phyloP scores from a whole-genome alignment of 2,329 filamentous ascomycete species.

The Lasiodiplodia sp. region DNA sequence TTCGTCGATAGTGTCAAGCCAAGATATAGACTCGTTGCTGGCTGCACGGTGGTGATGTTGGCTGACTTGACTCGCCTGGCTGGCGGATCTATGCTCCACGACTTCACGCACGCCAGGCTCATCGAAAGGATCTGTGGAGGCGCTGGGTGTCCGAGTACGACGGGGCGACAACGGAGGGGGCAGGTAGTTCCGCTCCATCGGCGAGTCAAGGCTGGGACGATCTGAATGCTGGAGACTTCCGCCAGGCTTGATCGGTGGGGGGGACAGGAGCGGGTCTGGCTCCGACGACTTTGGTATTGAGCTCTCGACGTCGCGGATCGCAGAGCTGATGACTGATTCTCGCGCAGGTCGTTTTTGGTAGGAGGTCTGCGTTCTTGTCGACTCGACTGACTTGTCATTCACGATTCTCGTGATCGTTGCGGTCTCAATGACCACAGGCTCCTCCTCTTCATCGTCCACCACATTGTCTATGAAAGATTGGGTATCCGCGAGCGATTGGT shows the following conservation, averaged over 20 bases:
- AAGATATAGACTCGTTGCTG: slow-evolving; percentile 84
- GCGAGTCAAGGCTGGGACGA: slow-evolving; percentile 49
- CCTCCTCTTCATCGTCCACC: slow-evolving; percentile 46
- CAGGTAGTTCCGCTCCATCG: slow-evolving; percentile 67
- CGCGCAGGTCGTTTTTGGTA: slow-evolving; percentile 31
- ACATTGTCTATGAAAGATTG: slow-evolving; percentile 42
- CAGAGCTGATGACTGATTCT: slow-evolving; percentile 50
- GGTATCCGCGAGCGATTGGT: slow-evolving; percentile 56
- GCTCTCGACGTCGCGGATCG: slow-evolving; percentile 51
- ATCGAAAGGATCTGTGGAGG: slow-evolving; percentile 34
- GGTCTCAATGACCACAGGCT: slow-evolving; percentile 58
- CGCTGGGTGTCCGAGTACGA: slow-evolving; percentile 58
- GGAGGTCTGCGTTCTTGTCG: slow-evolving; percentile 22
- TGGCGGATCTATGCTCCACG: slow-evolving; percentile 14
- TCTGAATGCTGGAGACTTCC: slow-evolving; percentile 26
- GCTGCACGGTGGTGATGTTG: slow-evolving; percentile 56
- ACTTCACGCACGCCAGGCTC: slow-evolving; percentile 36
- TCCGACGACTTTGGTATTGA: slow-evolving; percentile 39
- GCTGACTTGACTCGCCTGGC: slow-evolving; percentile 23
- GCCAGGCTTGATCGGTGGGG: slow-evolving; percentile 42
- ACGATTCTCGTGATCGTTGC: slow-evolving; percentile 62
- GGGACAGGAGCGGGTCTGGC: slow-evolving; percentile 41
- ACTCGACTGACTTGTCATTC: slow-evolving; percentile 48
- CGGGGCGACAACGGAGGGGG: slow-evolving; percentile 75
- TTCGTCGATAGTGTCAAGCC: slow-evolving; percentile 94